Percentiles rank a stretch among this genome's conserved stretches.
phyloP scores from a whole-genome alignment of 2,329 filamentous ascomycete genomes.

The Drechslerella dactyloides region DNA sequence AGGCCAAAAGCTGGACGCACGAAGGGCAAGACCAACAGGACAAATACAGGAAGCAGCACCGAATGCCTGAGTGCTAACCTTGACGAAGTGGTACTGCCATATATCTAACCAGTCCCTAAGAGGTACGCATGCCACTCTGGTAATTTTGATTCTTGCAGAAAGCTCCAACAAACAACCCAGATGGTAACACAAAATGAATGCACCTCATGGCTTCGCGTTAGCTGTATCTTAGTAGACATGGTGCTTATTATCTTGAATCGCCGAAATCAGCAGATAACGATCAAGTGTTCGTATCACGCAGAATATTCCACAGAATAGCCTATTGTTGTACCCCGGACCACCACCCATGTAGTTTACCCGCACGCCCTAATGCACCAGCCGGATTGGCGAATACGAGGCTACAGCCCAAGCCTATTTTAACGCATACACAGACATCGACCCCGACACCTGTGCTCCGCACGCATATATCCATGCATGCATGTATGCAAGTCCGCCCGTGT shows the following conservation, averaged over 20 bases:
- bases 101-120: too few relatives aligned
- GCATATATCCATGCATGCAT: neutral
- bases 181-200: too few relatives aligned
- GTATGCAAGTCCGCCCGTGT: neutral
- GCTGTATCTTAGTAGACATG: too few relatives aligned
- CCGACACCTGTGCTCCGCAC: neutral
- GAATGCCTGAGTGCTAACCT: too few relatives aligned
- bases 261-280: neutral
- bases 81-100: too few relatives aligned
- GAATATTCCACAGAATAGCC: neutral
- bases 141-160: too few relatives aligned
- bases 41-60: too few relatives aligned
- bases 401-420: neutral
- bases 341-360: constrained; percentile 2
- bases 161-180: too few relatives aligned
- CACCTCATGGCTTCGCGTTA: too few relatives aligned
- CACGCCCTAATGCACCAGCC: neutral
- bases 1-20: too few relatives aligned
- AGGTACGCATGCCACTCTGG: too few relatives aligned
- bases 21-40: too few relatives aligned
- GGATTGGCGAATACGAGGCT: neutral
- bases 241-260: neutral
- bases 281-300: constrained; percentile 3
- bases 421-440: neutral
- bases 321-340: neutral